Evolutionary conservation across 2,329 filamentous ascomycete genomes (phyloP).

Genomic region (Metarhizium robertsii): DNA sequence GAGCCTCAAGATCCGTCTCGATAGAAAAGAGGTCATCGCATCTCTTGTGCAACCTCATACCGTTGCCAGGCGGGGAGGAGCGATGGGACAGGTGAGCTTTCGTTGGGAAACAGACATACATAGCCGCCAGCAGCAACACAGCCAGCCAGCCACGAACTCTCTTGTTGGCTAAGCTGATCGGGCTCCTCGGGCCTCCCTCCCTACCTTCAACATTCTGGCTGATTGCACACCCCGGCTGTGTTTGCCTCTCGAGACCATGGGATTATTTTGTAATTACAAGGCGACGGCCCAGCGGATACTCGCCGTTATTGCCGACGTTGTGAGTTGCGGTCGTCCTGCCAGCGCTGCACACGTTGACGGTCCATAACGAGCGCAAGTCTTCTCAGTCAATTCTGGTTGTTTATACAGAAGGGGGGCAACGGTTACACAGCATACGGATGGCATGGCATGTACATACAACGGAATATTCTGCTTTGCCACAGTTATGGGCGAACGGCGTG

Average conservation of each 20-base stretch:
- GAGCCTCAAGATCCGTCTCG: conserved; percentile 5
- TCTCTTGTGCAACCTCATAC: neutral
- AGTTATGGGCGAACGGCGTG: neutral
- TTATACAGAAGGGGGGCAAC: too few species aligned
- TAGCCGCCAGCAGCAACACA: neutral
- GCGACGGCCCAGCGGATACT: too few species aligned
- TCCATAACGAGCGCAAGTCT: too few species aligned
- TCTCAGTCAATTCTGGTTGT: too few species aligned
- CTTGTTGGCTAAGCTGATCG: neutral
- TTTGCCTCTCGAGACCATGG: neutral
- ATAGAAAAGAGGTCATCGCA: neutral
- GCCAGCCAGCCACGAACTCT: neutral
- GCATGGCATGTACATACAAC: too few species aligned
- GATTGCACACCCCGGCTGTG: neutral
- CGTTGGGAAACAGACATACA: neutral
- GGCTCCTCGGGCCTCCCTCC: neutral
- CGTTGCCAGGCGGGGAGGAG: neutral
- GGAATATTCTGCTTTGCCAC: neutral
- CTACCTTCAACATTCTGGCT: neutral
- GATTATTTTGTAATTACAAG: too few species aligned
- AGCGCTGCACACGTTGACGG: too few species aligned
- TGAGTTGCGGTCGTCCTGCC: too few species aligned
- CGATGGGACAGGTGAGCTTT: neutral
- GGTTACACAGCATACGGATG: too few species aligned
- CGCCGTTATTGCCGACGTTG: too few species aligned